Percentiles rank a stretch among this genome's conserved stretches.
Evolutionary conservation across 1,284 basidiomycete species (phyloP).

Genomic region (Boletus calvinii): DNA sequence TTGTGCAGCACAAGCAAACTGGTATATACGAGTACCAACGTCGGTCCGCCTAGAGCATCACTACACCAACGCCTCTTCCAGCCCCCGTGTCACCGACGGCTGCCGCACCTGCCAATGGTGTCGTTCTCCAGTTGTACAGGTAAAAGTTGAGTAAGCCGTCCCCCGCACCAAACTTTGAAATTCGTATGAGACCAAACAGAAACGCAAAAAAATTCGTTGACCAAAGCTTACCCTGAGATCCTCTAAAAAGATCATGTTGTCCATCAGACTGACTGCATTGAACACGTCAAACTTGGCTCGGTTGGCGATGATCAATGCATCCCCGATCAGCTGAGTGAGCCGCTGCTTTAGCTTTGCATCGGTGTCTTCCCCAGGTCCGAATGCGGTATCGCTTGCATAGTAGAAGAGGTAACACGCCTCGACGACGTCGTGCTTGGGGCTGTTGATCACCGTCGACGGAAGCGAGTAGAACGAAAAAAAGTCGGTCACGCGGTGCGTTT

Average conservation of each 20-base stretch:
- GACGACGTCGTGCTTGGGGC: slow-evolving; percentile 60
- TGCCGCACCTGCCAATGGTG: slow-evolving; percentile 67
- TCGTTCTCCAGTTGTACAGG: slow-evolving; percentile 92
- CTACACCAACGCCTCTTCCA: slow-evolving; percentile 76
- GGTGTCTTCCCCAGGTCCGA: slow-evolving; percentile 57
- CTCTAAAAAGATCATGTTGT: slow-evolving; percentile 81
- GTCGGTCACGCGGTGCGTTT: slow-evolving; percentile 86
- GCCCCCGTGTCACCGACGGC: slow-evolving; percentile 49
- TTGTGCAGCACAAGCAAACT: background rate
- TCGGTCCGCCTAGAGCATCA: slow-evolving; percentile 75
- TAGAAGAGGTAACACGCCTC: slow-evolving; percentile 95
- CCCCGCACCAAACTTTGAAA: slow-evolving; percentile 78
- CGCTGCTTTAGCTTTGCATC: slow-evolving; percentile 67
- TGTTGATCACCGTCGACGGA: slow-evolving; percentile 85
- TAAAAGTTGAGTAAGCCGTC: slow-evolving; percentile 91
- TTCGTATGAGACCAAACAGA: slow-evolving; percentile 6
- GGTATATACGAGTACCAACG: background rate
- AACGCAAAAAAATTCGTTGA: slow-evolving; percentile 8
- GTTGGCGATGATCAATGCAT: slow-evolving; percentile 79
- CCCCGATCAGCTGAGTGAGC: slow-evolving; percentile 70
- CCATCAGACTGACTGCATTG: slow-evolving; percentile 94
- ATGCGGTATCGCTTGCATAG: slow-evolving; percentile 73
- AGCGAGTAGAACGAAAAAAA: slow-evolving; percentile 97
- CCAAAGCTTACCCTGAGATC: slow-evolving; percentile 69
- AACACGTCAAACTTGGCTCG: slow-evolving; percentile 92